These are phyloP conservation scores for Amanita subjunquillea DNA, from an alignment of 768 basidiomycete species.

Conservation along the genomic window DNA sequence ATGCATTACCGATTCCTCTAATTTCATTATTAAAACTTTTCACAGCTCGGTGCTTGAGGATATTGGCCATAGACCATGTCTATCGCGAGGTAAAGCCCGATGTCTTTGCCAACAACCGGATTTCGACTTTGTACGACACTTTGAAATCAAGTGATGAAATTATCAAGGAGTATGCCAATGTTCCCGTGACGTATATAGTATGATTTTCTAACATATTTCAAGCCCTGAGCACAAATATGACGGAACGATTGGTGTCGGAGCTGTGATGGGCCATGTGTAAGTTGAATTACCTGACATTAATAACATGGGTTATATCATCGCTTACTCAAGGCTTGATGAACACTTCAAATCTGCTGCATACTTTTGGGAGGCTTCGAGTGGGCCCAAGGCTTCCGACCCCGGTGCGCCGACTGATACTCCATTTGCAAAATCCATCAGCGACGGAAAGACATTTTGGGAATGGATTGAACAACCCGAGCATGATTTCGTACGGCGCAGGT, in stretches of 20 bases:
- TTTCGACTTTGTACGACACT: conserved; percentile 12
- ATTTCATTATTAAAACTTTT: not conserved
- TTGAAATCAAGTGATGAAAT: not conserved
- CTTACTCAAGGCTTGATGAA: conserved; percentile 13
- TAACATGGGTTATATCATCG: not conserved
- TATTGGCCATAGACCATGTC: conserved; percentile 15
- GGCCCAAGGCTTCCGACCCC: conserved; percentile 13
- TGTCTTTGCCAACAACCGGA: conserved; percentile 16
- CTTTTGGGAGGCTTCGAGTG: conserved; percentile 16
- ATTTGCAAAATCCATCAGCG: conserved; percentile 12
- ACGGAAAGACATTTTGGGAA: conserved; percentile 12
- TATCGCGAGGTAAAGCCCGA: conserved; percentile 16
- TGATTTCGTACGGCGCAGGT: conserved; percentile 16
- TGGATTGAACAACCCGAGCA: conserved; percentile 14
- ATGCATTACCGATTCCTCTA: not conserved
- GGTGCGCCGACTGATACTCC: conserved; percentile 10
- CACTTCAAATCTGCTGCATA: conserved; percentile 16
- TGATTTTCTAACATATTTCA: not conserved
- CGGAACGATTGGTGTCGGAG: conserved; percentile 16
- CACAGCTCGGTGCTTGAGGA: conserved; percentile 14
- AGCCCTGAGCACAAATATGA: conserved; percentile 19
- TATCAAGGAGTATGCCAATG: not conserved
- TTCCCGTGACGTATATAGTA: not conserved
- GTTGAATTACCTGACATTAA: not conserved
- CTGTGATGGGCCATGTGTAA: conserved; percentile 16